A percentile compares a stretch with the other conserved stretches of the same genome.
Conservation (phyloP, 768 basidiomycete species). For the Mycena leptocephala region DNA sequence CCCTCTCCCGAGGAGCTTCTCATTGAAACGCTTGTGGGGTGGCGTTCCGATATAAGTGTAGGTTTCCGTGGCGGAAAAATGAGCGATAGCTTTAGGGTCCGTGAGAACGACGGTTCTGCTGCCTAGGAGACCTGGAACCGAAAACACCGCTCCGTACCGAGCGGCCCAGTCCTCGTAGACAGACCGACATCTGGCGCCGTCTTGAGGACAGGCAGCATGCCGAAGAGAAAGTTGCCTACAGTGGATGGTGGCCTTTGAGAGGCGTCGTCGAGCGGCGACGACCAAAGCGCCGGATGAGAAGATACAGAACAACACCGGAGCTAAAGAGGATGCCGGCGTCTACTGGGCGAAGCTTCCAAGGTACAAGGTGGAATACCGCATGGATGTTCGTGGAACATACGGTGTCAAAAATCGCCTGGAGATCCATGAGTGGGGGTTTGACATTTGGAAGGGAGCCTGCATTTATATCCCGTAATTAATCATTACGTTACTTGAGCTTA, state of each 20-base stretch:
- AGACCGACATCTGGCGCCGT: slow-evolving; percentile 46
- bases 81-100: slow-evolving; percentile 68
- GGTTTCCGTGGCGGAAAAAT: slow-evolving; percentile 67
- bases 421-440: too few species aligned
- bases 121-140: slow-evolving; percentile 56
- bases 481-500: too few species aligned
- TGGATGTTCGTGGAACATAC: too few species aligned
- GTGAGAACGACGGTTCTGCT: slow-evolving; percentile 53
- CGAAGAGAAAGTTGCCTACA: slow-evolving; percentile 56
- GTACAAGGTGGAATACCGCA: not conserved
- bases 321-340: not conserved
- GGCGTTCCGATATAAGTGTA: slow-evolving; percentile 56
- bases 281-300: not conserved
- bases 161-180: slow-evolving; percentile 64
- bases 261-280: slow-evolving; percentile 43
- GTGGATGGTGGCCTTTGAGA: slow-evolving; percentile 57
- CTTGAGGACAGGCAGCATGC: slow-evolving; percentile 50
- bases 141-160: slow-evolving; percentile 64
- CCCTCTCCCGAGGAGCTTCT: slow-evolving; percentile 46
- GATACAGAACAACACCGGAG: not conserved
- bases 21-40: slow-evolving; percentile 48
- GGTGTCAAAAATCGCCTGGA: too few species aligned
- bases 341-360: not conserved
- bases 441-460: too few species aligned
- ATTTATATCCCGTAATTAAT: too few species aligned